Base-by-base conservation (phyloP, 352 stramenopile genomes). In the Phytophthora uliginosa region DNA sequence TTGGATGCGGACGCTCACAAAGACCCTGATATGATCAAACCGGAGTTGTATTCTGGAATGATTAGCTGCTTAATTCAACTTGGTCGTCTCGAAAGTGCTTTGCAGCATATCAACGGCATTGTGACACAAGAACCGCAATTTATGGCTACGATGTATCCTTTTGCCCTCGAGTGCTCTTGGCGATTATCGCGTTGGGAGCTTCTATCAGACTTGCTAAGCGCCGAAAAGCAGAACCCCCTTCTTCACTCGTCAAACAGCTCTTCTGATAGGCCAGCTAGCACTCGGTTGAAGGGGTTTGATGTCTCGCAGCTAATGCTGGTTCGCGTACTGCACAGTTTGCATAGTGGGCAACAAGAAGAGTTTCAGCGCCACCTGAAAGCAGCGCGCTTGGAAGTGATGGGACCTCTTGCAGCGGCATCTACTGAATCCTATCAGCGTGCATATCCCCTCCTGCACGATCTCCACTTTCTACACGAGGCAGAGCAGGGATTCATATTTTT, bases 31-130 rank as follows among this genome's bases (percentile, higher is more conserved):
- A 60, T 71, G 31, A 76, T 94, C 24, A 95, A 94, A 55, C 86
- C 86, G 12, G 75, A 90, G 17, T 62, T 97, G 31, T 97, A 96
- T 70, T 86, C 82, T 7, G 90, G 90, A 33, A 93, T 96, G 70
- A 88, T 97, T 54, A 72, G 86, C 10, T 96, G 90, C 52, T 63
- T 96, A n/a, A 95, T 95, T 33, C 88, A 96, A 66, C 76, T 97
- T 2, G 90, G 90, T 18, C 84, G 88, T 15, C 78, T 95, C 9
- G 90, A 96, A 74, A 95, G 85, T 65, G 90, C 89, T 12, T 73
- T 97, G 20, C 89, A 96, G 62, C 86, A 96, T 71, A 95, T 96
- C 36, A 93, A 95, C 50, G 90, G 90, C 18, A 96, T 97, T 48
- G 82, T 91, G 6, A 93, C 84, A 10, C 80, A 91, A 73, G 88